Percentiles rank a stretch among this genome's conserved stretches.
Evolutionary conservation across 768 basidiomycete genomes (phyloP).

Genomic region (Strobilomyces echinocephalus): DNA sequence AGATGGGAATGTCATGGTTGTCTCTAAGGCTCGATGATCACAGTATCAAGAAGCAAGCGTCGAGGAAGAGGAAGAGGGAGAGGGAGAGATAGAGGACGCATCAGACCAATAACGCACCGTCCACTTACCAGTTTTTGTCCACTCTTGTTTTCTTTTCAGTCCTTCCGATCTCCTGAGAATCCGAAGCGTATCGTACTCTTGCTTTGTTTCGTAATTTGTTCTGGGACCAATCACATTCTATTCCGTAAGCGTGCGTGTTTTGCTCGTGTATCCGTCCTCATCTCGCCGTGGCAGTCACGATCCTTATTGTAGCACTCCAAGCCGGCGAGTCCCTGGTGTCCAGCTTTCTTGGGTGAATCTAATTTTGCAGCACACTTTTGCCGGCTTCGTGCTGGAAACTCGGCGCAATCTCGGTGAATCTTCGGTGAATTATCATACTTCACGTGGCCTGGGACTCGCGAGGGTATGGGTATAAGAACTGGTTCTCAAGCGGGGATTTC

Average conservation of each 20-base stretch:
- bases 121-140: neutral
- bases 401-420: slow-evolving; percentile 5
- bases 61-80: slow-evolving; percentile 40
- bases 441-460: neutral
- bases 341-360: neutral
- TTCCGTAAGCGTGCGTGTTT: neutral
- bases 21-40: neutral
- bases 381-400: neutral
- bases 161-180: neutral
- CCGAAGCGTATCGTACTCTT: slow-evolving; percentile 14
- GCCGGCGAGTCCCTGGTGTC: neutral
- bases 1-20: neutral
- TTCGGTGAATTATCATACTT: slow-evolving; percentile 2
- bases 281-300: neutral
- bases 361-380: neutral
- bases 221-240: slow-evolving; percentile 7
- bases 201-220: slow-evolving; percentile 20
- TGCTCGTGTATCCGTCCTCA: neutral
- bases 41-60: slow-evolving; percentile 60
- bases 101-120: slow-evolving; percentile 28
- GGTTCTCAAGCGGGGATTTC: neutral
- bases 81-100: slow-evolving; percentile 22
- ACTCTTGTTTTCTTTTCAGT: neutral
- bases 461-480: slow-evolving; percentile 12
- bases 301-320: neutral